A percentile compares a stretch with the other conserved stretches of the same genome.
These are phyloP conservation scores for Hypholoma fasciculare DNA, from an alignment of 768 basidiomycete species.

Conservation along the genomic window DNA sequence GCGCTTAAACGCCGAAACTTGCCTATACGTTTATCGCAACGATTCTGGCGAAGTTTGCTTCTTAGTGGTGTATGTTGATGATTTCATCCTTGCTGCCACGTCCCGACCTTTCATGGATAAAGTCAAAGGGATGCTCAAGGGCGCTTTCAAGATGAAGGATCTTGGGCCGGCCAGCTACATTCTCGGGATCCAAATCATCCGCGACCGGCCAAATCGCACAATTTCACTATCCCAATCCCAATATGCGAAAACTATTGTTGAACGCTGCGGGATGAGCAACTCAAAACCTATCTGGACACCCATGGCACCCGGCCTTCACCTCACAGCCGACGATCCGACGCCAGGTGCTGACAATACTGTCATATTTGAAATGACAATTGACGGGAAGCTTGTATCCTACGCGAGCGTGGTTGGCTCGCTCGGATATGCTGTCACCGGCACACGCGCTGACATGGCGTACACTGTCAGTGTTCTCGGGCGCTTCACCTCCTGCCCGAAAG, in stretches of 20 bases:
- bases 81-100: neutral
- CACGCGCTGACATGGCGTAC: constrained; percentile 22
- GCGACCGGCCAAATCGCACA: constrained; percentile 1
- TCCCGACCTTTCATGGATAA: neutral
- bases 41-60: neutral
- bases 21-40: neutral
- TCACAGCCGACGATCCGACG: constrained; percentile 10
- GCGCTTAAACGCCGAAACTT: constrained; percentile 8
- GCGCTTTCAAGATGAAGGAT: constrained; percentile 23
- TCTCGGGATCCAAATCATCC: constrained; percentile 21
- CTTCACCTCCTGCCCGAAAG: constrained; percentile 11
- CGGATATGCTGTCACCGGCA: constrained; percentile 22
- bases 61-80: neutral
- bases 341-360: constrained; percentile 3
- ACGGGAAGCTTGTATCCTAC: constrained; percentile 9
- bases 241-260: neutral
- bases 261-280: constrained; percentile 1
- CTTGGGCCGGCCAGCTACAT: constrained; percentile 23
- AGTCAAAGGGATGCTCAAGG: constrained; percentile 4
- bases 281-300: constrained; percentile 11
- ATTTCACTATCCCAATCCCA: neutral
- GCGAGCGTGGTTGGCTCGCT: constrained; percentile 20
- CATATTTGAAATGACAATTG: constrained; percentile 12
- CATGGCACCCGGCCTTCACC: constrained; percentile 7
- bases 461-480: neutral